phyloP scores from a whole-genome alignment of 495 filamentous ascomycete genomes.

The Aspergillus leporis region DNA sequence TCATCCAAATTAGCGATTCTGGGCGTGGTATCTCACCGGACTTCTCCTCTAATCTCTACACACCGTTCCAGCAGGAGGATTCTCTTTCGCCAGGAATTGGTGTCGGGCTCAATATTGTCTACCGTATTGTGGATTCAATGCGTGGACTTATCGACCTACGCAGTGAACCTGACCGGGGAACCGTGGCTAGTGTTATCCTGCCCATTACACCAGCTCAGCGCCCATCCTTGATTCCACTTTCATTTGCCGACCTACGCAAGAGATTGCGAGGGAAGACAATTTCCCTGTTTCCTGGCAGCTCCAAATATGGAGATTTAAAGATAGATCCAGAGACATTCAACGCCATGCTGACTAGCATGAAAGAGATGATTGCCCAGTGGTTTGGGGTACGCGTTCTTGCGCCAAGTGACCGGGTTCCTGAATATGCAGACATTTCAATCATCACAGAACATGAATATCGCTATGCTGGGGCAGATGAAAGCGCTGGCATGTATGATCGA shows the following conservation, averaged over 20 bases:
- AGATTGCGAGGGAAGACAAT: not conserved
- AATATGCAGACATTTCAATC: not conserved
- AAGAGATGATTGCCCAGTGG: not conserved
- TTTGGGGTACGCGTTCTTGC: not conserved
- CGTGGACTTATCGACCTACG: slow-evolving; percentile 60
- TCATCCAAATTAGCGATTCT: slow-evolving; percentile 60
- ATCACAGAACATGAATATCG: not conserved
- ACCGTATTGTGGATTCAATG: slow-evolving; percentile 61
- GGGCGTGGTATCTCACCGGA: slow-evolving; percentile 67
- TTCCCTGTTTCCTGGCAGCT: not conserved
- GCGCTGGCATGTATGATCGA: not conserved
- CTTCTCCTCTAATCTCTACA: slow-evolving; percentile 65
- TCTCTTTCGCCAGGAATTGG: slow-evolving; percentile 66
- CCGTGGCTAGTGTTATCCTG: slow-evolving; percentile 19
- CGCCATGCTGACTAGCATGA: not conserved
- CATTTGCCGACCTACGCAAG: not conserved
- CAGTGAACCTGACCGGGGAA: slow-evolving; percentile 58
- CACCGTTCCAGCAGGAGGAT: slow-evolving; percentile 72
- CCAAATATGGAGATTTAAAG: not conserved
- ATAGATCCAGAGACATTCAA: not conserved
- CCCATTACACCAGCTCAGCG: not conserved
- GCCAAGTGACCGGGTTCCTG: not conserved
- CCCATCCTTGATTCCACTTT: not conserved
- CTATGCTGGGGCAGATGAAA: not conserved
- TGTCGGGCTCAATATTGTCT: slow-evolving; percentile 68